These are phyloP conservation scores for Linum trigynum DNA, from an alignment of 345 rosid genomes.

Conservation along the genomic window DNA sequence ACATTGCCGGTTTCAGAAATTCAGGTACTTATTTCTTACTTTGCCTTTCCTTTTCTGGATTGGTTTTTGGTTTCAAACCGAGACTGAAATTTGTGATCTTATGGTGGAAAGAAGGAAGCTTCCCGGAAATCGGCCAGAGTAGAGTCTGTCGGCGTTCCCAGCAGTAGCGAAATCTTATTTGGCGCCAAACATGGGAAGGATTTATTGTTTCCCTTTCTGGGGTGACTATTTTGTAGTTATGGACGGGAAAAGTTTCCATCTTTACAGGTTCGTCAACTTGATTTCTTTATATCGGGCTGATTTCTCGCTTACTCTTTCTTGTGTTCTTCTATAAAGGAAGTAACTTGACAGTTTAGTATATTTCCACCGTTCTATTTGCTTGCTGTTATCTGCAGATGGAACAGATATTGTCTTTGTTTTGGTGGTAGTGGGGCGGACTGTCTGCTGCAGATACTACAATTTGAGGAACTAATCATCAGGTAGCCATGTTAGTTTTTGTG, in stretches of 20 bases:
- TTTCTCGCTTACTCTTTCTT: conserved; percentile 11
- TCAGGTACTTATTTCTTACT: neutral
- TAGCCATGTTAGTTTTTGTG: neutral
- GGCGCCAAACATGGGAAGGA: conserved; percentile 11
- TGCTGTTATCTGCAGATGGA: conserved; percentile 4
- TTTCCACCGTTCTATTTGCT: neutral
- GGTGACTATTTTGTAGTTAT: conserved; percentile 8
- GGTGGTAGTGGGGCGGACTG: conserved; percentile 14
- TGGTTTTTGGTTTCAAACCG: neutral
- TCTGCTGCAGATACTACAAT: neutral
- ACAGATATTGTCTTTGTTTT: conserved; percentile 5
- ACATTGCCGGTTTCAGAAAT: neutral
- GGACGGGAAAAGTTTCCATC: conserved; percentile 9
- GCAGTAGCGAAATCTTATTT: too few relatives aligned
- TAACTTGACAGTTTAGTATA: neutral
- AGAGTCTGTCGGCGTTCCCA: too few relatives aligned
- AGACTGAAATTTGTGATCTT: neutral
- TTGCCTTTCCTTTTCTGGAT: neutral
- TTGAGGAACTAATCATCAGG: conserved; percentile 12
- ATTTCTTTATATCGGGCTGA: conserved; percentile 12
- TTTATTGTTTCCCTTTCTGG: conserved; percentile 20
- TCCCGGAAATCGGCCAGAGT: neutral
- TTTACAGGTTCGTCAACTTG: conserved; percentile 17
- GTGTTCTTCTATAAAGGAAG: conserved; percentile 2
- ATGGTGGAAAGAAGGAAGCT: neutral